Evolutionary conservation across 2,329 filamentous ascomycete species (phyloP).

Genomic region (Stenocarpella maydis): DNA sequence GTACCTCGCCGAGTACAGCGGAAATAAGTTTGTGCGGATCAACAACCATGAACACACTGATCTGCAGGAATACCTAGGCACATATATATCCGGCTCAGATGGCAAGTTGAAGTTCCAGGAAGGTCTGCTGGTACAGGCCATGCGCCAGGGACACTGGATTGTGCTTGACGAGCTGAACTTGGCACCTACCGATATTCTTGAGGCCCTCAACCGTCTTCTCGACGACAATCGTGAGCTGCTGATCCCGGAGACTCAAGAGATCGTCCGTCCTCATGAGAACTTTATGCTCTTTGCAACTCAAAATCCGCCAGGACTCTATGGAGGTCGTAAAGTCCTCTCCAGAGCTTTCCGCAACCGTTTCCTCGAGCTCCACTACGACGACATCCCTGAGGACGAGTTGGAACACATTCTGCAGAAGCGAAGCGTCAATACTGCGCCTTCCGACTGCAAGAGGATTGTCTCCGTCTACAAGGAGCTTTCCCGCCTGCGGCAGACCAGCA

Average conservation of each 20-base stretch:
- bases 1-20: slow-evolving; percentile 94
- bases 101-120: slow-evolving; percentile 92
- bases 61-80: slow-evolving; percentile 95
- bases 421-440: slow-evolving; percentile 85
- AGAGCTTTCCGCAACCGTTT: slow-evolving; percentile 97
- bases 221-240: slow-evolving; percentile 97
- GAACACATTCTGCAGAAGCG: slow-evolving; percentile 90
- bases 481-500: slow-evolving; percentile 84
- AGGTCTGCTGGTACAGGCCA: slow-evolving; percentile 88
- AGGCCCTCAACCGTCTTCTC: slow-evolving; percentile 92
- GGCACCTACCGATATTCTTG: slow-evolving; percentile 94
- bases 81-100: slow-evolving; percentile 86
- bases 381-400: slow-evolving; percentile 94
- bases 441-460: slow-evolving; percentile 91
- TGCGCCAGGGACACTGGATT: slow-evolving; percentile 96
- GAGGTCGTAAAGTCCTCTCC: slow-evolving; percentile 90
- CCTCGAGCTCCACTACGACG: slow-evolving; percentile 95
- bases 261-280: slow-evolving; percentile 89
- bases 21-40: slow-evolving; percentile 97
- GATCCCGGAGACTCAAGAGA: slow-evolving; percentile 95
- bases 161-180: slow-evolving; percentile 97
- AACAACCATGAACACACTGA: slow-evolving; percentile 99
- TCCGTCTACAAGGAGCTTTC: slow-evolving; percentile 94
- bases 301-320: slow-evolving; percentile 94
- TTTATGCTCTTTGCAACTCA: slow-evolving; percentile 99